Evolutionary conservation across 352 stramenopile genomes (phyloP).

Genomic region (Globisporangium perplexum): DNA sequence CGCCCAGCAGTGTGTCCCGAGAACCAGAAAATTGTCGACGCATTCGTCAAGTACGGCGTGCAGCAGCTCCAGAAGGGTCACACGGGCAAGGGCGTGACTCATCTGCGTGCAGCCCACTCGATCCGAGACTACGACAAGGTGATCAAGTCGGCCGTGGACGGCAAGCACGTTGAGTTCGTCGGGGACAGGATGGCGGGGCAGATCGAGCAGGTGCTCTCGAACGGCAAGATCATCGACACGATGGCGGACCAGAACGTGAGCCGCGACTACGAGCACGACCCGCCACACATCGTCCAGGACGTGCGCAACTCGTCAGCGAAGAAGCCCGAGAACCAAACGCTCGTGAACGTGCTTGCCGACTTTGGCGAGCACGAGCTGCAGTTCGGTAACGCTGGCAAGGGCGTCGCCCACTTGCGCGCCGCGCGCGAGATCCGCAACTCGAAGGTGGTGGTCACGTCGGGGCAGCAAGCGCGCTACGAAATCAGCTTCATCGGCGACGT

Average conservation of each 20-base stretch:
- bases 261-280: slow-evolving; percentile 35
- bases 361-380: slow-evolving; percentile 72
- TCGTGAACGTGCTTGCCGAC: slow-evolving; percentile 57
- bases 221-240: slow-evolving; percentile 45
- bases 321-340: slow-evolving; percentile 49
- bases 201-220: slow-evolving; percentile 51
- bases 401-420: slow-evolving; percentile 56
- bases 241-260: slow-evolving; percentile 44
- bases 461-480: slow-evolving; percentile 28
- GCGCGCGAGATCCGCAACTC: slow-evolving; percentile 57
- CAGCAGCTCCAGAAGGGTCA: slow-evolving; percentile 52
- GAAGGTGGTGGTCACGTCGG: slow-evolving; percentile 43
- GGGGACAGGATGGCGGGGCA: slow-evolving; percentile 50
- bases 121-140: slow-evolving; percentile 46
- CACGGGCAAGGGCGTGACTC: slow-evolving; percentile 67
- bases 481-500: slow-evolving; percentile 61
- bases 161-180: slow-evolving; percentile 36
- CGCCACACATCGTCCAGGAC: slow-evolving; percentile 38
- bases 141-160: slow-evolving; percentile 42
- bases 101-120: slow-evolving; percentile 55
- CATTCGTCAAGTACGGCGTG: slow-evolving; percentile 59
- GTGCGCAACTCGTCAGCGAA: slow-evolving; percentile 40
- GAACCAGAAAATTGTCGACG: slow-evolving; percentile 78
- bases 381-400: slow-evolving; percentile 66
- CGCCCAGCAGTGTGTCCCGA: slow-evolving; percentile 30